Percentiles rank a stretch among this genome's conserved stretches.
phyloP scores from a whole-genome alignment of 306 rosid genomes.

The Mimosa bimucronata region DNA sequence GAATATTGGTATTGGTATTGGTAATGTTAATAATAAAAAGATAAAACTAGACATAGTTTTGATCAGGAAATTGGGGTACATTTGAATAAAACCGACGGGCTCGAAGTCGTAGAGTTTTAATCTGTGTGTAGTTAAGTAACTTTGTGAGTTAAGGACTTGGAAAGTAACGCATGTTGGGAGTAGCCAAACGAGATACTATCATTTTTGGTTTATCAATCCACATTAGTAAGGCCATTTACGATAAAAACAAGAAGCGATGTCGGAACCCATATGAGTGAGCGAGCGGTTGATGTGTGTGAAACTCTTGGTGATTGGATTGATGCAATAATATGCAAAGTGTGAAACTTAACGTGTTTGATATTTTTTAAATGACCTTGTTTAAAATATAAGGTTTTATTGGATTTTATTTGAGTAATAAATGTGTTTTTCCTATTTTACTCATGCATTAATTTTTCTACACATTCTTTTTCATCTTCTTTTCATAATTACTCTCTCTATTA shows the following conservation, averaged over 20 bases:
- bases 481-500: too few species aligned
- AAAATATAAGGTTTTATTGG: too few species aligned
- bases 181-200: background rate
- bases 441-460: too few species aligned
- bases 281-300: background rate
- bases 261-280: background rate
- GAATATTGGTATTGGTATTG: background rate
- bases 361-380: too few species aligned
- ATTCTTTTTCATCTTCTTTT: too few species aligned
- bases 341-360: too few species aligned
- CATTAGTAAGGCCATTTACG: too few species aligned
- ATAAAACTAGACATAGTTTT: background rate
- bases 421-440: too few species aligned
- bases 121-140: background rate
- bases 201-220: background rate
- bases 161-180: slow-evolving; percentile 15
- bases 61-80: background rate
- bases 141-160: slow-evolving; percentile 10
- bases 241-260: too few species aligned
- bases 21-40: background rate
- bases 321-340: too few species aligned
- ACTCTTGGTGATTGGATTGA: background rate
- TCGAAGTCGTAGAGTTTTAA: background rate
- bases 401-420: too few species aligned
- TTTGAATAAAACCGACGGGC: slow-evolving; percentile 33